Conservation (phyloP, 306 rosid species). For the Rosa lucieae region DNA sequence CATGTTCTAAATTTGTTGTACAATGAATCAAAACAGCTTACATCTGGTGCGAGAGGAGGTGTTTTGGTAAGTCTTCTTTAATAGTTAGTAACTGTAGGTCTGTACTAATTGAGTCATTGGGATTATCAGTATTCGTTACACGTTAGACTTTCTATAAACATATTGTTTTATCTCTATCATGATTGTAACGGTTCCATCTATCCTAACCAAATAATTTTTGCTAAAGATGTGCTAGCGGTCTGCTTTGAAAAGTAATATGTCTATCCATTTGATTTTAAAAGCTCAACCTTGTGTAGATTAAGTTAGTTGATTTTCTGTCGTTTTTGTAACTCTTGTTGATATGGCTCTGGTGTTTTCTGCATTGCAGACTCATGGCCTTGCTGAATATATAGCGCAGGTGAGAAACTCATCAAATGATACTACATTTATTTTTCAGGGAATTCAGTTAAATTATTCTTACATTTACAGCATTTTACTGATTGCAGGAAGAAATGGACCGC, state of each 20-base stretch:
- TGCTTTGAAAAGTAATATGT: not conserved
- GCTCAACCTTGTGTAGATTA: not conserved
- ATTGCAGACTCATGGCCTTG: constrained; percentile 88
- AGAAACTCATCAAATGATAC: constrained; percentile 31
- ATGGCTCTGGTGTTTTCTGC: constrained; percentile 16
- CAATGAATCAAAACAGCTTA: constrained; percentile 73
- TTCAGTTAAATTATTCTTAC: constrained; percentile 17
- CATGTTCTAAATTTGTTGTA: constrained; percentile 59
- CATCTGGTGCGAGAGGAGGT: constrained; percentile 62
- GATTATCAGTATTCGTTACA: constrained; percentile 11
- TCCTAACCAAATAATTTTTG: not conserved
- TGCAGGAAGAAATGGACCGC: constrained; percentile 98
- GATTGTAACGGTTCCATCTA: not conserved
- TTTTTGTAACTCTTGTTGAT: not conserved
- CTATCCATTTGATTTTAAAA: not conserved
- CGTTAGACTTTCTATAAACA: not conserved
- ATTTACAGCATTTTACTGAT: constrained; percentile 28
- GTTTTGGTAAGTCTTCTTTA: constrained; percentile 48
- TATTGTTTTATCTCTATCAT: not conserved
- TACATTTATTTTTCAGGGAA: constrained; percentile 8
- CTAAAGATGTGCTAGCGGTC: not conserved
- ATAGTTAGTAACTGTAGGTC: not conserved
- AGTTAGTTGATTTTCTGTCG: not conserved
- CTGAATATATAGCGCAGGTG: constrained; percentile 99
- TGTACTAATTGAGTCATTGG: constrained; percentile 15